Percentiles rank a stretch among this genome's conserved stretches.
Conservation (phyloP, 2,329 filamentous ascomycete genomes). For the Penicillium italicum region DNA sequence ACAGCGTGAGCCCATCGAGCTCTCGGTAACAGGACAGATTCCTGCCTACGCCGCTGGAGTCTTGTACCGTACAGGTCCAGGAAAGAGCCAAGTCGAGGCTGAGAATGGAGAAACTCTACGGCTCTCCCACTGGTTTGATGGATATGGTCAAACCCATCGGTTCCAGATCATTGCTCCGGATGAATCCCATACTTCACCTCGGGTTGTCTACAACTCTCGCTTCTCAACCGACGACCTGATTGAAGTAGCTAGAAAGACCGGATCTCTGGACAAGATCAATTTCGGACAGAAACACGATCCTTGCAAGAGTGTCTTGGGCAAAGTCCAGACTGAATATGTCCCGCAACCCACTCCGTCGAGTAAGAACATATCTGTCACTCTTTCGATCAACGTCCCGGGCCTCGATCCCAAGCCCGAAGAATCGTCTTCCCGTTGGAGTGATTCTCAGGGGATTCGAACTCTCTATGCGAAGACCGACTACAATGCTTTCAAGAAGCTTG, state of each 20-base stretch:
- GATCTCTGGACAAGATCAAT: constrained; percentile 54
- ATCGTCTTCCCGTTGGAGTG: constrained; percentile 21
- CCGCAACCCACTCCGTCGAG: constrained; percentile 55
- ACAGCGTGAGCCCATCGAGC: constrained; percentile 60
- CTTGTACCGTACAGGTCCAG: constrained; percentile 72
- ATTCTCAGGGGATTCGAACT: constrained; percentile 43
- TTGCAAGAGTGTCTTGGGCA: constrained; percentile 68
- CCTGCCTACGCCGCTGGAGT: constrained; percentile 68
- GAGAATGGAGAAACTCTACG: constrained; percentile 56
- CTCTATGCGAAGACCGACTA: constrained; percentile 62
- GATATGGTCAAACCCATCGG: constrained; percentile 64
- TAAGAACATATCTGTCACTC: constrained; percentile 62
- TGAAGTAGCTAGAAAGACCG: constrained; percentile 58
- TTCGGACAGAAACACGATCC: constrained; percentile 73
- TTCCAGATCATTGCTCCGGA: constrained; percentile 61
- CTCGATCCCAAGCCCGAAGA: constrained; percentile 31
- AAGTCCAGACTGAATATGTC: constrained; percentile 46
- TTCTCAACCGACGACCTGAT: constrained; percentile 63
- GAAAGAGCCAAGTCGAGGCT: constrained; percentile 60
- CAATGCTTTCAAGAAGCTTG: constrained; percentile 56
- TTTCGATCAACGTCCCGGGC: constrained; percentile 63
- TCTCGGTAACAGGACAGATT: constrained; percentile 63
- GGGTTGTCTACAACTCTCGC: constrained; percentile 68
- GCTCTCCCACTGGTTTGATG: constrained; percentile 77
- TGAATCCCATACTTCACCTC: constrained; percentile 29